Base-by-base conservation (phyloP, 495 filamentous ascomycete species). In the Aspergillus mulundensis region DNA sequence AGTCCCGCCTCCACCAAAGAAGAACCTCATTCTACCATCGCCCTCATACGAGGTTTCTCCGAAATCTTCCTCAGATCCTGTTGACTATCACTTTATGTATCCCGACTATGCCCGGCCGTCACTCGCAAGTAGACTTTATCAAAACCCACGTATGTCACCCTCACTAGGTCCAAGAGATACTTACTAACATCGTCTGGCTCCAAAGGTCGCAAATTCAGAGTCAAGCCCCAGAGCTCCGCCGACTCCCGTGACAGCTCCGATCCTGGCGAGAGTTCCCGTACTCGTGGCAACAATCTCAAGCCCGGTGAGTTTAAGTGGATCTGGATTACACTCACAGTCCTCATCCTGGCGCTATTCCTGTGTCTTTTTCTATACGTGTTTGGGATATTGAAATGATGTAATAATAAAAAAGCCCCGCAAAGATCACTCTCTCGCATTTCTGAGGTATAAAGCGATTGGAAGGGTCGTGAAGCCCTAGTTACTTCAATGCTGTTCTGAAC, bases 361-460 rank as follows among this genome's bases (percentile, higher is more conserved):
- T 67, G 62, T 46, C 68, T 70, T 8, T 72, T 70, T 47, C 61
- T 69, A 54, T 72, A 67, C 52, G 56, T 59, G 14, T 70, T 71
- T 55, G 55, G 60, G 38, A 64, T 72, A 16, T 59, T 74, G 53
- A 40, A 30, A 47, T 69, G 61, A 66, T 58, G 56, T 62, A 57
- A 56, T 55, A 54, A 57, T 42, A 44, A 42, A 61, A 58, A 34
- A n/a, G 20, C 43, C n/a, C n/a, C n/a, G n/a, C n/a, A n/a, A n/a
- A 50, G 19, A 23, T 53, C 38, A 19, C 28, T 5, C 40, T 15
- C 36, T 28, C 51, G n/a, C 46, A 36, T 54, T 19, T 18, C 38
- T 40, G 15, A 18, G 38, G n/a, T 12, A 16, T 18, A 40, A 18
- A 16, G 3, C 18, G 38, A 40, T 18, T 28, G 44, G 24, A 30